Evolutionary conservation across 1,284 basidiomycete genomes (phyloP).

Genomic region (Cryptococcus deneoformans): DNA sequence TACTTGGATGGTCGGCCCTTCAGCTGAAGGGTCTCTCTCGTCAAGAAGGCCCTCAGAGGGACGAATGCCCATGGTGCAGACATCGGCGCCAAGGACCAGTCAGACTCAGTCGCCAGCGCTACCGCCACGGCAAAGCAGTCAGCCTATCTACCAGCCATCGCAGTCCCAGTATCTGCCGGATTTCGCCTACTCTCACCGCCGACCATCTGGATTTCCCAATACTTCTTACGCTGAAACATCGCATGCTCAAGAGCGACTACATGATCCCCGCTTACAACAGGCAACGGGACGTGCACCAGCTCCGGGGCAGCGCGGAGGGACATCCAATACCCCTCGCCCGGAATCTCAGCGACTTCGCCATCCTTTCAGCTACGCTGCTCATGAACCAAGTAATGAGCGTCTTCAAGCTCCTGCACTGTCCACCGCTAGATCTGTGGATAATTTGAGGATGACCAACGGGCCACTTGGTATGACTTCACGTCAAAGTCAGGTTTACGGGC

Average conservation of each 20-base stretch:
- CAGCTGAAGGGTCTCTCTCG: constrained; percentile 2
- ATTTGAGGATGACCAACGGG: constrained; percentile 15
- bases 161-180: constrained; percentile 18
- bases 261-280: constrained; percentile 25
- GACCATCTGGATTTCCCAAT: constrained; percentile 21
- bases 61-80: not conserved
- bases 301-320: not conserved
- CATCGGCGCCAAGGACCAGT: not conserved
- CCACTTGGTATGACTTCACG: not conserved
- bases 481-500: constrained; percentile 19
- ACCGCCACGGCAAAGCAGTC: constrained; percentile 7
- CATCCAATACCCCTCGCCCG: not conserved
- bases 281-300: constrained; percentile 13
- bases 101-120: not conserved
- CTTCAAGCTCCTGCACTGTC: constrained; percentile 16
- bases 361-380: constrained; percentile 16
- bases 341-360: constrained; percentile 10
- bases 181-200: constrained; percentile 11
- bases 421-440: constrained; percentile 32
- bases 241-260: constrained; percentile 24
- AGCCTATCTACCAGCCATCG: constrained; percentile 23
- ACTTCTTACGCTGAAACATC: constrained; percentile 17
- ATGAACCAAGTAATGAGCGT: constrained; percentile 7
- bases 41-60: constrained; percentile 20
- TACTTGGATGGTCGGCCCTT: not conserved